Evolutionary conservation across 805 yeast genomes (phyloP), one percentile per base, ranked within the genome.

Genomic region (Dipodascopsis uninucleata): DNA sequence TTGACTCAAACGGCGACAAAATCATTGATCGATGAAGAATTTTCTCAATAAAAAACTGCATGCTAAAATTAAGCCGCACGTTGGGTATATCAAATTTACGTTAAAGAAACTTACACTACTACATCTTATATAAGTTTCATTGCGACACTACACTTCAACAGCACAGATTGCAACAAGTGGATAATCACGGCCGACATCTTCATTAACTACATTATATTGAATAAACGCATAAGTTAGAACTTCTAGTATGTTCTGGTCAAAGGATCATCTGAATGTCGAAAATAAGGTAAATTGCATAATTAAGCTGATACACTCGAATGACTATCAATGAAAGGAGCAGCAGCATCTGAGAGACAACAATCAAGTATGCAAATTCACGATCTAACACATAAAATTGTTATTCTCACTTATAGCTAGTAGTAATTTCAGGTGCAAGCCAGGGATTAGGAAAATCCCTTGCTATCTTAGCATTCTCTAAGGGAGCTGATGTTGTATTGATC

Each of bases 391-490:
- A 39, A 74, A n/a, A n/a, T n/a, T n/a, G n/a, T n/a, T n/a, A n/a
- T n/a, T n/a, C n/a, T n/a, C n/a, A n/a, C n/a, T 75, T 22, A 76
- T 74, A 56, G 59, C 61, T 76, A 1, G 88, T 82, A 2, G 72
- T 90, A 14, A 73, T 90, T n/a, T 77, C 95, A 0, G 98, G 98
- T 3, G 97, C 87, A 0, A 87, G 96, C 0, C 98, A 90, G 60
- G 98, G 98, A 0, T 69, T 90, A 1, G 98, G 98, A 0, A 79
- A 79, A 2, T 85, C 82, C 29, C 64, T 90, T 45, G 95, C 95
- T 0, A 67, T 69, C 32, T 71, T 75, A 43, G 67, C 81, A 36
- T 77, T 72, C 44, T 49, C 70, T 1, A 56, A 61, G 16, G 80
- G 82, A 2, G 83, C 88, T 28, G 73, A 76, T 41, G 85, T 89